Evolutionary conservation across 805 yeast species (phyloP), one percentile per base, ranked within the genome.

Genomic region (Dipodascus geniculatus): DNA sequence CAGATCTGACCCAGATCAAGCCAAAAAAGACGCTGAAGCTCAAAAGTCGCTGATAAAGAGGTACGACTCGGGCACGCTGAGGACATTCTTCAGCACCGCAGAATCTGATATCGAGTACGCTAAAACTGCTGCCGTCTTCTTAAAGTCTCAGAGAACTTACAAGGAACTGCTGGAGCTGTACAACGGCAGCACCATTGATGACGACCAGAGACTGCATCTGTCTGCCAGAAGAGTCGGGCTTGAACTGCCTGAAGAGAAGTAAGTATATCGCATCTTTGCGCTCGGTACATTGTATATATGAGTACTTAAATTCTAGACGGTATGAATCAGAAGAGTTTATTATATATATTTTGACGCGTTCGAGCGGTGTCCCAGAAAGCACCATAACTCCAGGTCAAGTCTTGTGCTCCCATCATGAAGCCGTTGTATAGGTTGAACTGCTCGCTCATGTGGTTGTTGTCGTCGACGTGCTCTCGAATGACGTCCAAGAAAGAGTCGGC

Each of bases 161-260:
- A 81, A 80, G 56, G 90, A 83, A 58, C 74, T 91, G 50, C 72
- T 90, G 48, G 93, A 85, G 60, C 76, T 95, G 60, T 93, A 91
- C 68, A 87, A 90, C 62, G 93, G 96, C 1, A 73, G 84, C 56
- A 79, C 79, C 23, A 79, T 85, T 80, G 77, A 81, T 23, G 95
- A 86, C 63, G 78, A 77, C 51, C 96, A 91, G 56, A 81, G 83
- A 54, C 82, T 91, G 23, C 74, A 81, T 61, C 79, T 77, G 64
- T 85, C 96, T 1, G 99, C 98, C 3, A 76, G 82, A 54, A 77
- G 82, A 58, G 99, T 91, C n/a, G 99, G 99, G 0, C 75, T 91
- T 52, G 80, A 80, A 52, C 71, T 83, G 14, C 89, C 88, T 4
- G 73, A 74, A 56, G 8, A 9, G 8, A 38, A 38, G 14, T 38